Conservation (phyloP, 805 yeast species). For the Hanseniaspora pseudoguilliermondii region DNA sequence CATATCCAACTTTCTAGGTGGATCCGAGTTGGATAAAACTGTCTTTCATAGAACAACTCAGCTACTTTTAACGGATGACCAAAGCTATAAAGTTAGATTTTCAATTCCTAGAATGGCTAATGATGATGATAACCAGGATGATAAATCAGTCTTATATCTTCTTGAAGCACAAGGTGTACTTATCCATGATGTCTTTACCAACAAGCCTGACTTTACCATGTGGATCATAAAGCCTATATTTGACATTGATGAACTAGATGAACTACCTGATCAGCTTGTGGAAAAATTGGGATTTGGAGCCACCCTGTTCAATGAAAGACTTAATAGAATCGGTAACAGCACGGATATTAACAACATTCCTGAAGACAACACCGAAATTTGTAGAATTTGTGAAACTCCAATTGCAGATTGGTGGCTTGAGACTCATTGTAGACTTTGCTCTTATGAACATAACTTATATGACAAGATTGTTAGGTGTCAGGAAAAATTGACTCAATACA, state of each 20-base stretch:
- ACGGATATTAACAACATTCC: slow-evolving; percentile 56
- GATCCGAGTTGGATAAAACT: slow-evolving; percentile 46
- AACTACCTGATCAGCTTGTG: slow-evolving; percentile 57
- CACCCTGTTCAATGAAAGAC: slow-evolving; percentile 64
- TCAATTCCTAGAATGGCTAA: slow-evolving; percentile 18
- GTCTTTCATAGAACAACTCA: slow-evolving; percentile 61
- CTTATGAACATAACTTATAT: slow-evolving; percentile 70
- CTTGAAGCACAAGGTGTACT: slow-evolving; percentile 90
- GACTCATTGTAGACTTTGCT: slow-evolving; percentile 75
- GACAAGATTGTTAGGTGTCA: slow-evolving; percentile 68
- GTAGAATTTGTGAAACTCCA: slow-evolving; percentile 81
- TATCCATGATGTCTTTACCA: slow-evolving; percentile 47
- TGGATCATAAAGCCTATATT: slow-evolving; percentile 80
- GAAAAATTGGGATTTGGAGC: slow-evolving; percentile 80
- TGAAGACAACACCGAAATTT: slow-evolving; percentile 66
- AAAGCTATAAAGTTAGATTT: slow-evolving; percentile 66
- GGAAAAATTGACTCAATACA: slow-evolving; percentile 35
- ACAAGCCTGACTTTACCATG: slow-evolving; percentile 68
- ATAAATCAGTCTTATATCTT: slow-evolving; percentile 28
- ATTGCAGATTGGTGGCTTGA: slow-evolving; percentile 98
- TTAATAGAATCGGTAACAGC: slow-evolving; percentile 50
- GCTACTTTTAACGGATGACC: slow-evolving; percentile 60
- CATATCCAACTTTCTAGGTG: slow-evolving; percentile 51
- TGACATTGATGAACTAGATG: slow-evolving; percentile 47
- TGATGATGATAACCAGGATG: not conserved